Conservation (phyloP, 2,329 filamentous ascomycete species). For the Exserohilum turcica region DNA sequence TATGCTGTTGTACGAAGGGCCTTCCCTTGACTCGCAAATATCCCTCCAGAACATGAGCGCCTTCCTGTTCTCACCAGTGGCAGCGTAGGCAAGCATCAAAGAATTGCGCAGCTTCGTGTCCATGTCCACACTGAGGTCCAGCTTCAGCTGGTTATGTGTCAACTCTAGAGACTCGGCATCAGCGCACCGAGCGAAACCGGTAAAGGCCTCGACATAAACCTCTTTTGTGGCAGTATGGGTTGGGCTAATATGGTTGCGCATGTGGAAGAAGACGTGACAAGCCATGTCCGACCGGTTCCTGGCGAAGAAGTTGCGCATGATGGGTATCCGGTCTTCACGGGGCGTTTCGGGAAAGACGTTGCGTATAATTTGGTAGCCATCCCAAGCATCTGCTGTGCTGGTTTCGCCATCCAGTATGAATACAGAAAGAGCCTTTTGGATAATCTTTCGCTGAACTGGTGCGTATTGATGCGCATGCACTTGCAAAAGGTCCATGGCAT, state of each 20-base stretch:
- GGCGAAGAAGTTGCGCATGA: constrained; percentile 84
- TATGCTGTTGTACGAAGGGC: constrained; percentile 80
- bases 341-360: constrained; percentile 67
- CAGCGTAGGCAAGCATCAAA: constrained; percentile 83
- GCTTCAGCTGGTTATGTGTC: constrained; percentile 91
- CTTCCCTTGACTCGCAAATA: constrained; percentile 82
- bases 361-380: constrained; percentile 63
- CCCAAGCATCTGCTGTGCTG: constrained; percentile 68
- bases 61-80: constrained; percentile 67
- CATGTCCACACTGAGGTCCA: constrained; percentile 80
- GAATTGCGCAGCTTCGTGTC: constrained; percentile 80
- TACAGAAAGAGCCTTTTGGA: constrained; percentile 68
- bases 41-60: constrained; percentile 83
- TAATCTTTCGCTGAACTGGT: constrained; percentile 67
- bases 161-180: constrained; percentile 71
- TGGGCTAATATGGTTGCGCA: constrained; percentile 75
- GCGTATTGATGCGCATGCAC: constrained; percentile 74
- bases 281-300: constrained; percentile 83
- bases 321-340: constrained; percentile 66
- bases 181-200: constrained; percentile 68
- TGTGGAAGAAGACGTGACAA: constrained; percentile 84
- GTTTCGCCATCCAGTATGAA: constrained; percentile 72
- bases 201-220: constrained; percentile 78
- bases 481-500: constrained; percentile 82
- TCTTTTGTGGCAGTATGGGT: constrained; percentile 70